phyloP scores from a whole-genome alignment of 164 flowering plant species.

The Dillenia suffruticosa region DNA sequence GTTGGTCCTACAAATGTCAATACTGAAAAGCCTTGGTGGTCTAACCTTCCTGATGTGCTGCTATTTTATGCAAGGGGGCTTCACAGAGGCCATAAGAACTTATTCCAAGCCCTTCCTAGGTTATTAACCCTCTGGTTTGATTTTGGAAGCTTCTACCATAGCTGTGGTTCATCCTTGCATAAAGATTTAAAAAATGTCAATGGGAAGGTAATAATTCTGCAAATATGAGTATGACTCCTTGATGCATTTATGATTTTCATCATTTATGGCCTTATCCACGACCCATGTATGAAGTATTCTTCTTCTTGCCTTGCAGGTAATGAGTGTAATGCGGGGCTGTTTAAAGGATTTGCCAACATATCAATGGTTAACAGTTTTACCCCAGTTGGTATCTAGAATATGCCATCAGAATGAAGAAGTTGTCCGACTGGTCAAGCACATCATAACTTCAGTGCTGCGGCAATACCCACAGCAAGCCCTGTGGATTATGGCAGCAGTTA shows the following conservation, averaged over 20 bases:
- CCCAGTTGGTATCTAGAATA: conserved; percentile 97
- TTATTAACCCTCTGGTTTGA: conserved; percentile 98
- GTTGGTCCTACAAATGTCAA: conserved; percentile 31
- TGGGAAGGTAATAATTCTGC: conserved; percentile 44
- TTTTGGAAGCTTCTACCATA: conserved; percentile 77
- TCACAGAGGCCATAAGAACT: conserved; percentile 89
- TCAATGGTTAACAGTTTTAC: conserved; percentile 91
- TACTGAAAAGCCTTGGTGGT: conserved; percentile 79
- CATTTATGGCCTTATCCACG: neutral
- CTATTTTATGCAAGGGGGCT: conserved; percentile 92
- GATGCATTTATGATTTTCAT: neutral
- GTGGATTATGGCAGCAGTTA: conserved; percentile 99
- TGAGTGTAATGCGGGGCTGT: conserved; percentile 91
- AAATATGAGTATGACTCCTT: neutral
- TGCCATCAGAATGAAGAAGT: conserved; percentile 96
- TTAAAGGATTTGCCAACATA: conserved; percentile 91
- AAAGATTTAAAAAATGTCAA: conserved; percentile 67
- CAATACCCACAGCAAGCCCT: conserved; percentile 94
- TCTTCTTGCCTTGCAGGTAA: conserved; percentile 41
- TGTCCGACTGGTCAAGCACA: conserved; percentile 78
- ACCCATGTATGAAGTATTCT: neutral
- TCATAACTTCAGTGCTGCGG: conserved; percentile 80
- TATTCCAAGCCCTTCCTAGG: conserved; percentile 97
- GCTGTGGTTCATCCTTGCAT: conserved; percentile 49
- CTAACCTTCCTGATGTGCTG: conserved; percentile 71